A percentile compares a stretch with the other conserved stretches of the same genome.
Conservation (phyloP, 2,329 filamentous ascomycete species). For the Aspergillus ochraceoroseus region DNA sequence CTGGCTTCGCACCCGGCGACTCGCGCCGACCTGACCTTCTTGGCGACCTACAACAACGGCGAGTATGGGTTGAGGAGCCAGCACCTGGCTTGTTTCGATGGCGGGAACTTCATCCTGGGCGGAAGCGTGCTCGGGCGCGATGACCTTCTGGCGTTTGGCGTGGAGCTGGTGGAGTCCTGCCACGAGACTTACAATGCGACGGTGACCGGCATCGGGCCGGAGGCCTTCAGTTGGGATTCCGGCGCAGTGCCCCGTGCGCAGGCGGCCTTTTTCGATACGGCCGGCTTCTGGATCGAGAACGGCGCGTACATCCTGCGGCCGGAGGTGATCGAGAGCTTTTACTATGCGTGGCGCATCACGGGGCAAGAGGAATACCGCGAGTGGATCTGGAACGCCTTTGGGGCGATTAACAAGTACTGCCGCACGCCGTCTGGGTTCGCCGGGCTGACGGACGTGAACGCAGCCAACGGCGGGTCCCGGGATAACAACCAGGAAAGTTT, state of each 20-base stretch:
- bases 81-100: conserved; percentile 71
- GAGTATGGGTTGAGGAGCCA: conserved; percentile 38
- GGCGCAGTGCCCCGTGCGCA: conserved; percentile 47
- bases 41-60: conserved; percentile 37
- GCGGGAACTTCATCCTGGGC: conserved; percentile 79
- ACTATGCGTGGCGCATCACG: conserved; percentile 80
- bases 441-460: conserved; percentile 62
- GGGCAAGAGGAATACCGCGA: conserved; percentile 70
- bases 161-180: conserved; percentile 67
- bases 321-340: conserved; percentile 77
- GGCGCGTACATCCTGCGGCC: conserved; percentile 65
- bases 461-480: conserved; percentile 55
- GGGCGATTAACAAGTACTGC: conserved; percentile 61
- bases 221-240: conserved; percentile 61
- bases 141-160: conserved; percentile 68
- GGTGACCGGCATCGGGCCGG: conserved; percentile 70
- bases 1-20: conserved; percentile 63
- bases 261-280: conserved; percentile 56
- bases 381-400: conserved; percentile 76
- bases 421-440: conserved; percentile 63
- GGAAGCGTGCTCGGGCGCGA: conserved; percentile 63
- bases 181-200: conserved; percentile 67
- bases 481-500: conserved; percentile 78
- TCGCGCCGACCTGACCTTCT: conserved; percentile 66
- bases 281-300: conserved; percentile 67